phyloP scores from a whole-genome alignment of 495 filamentous ascomycete genomes.

The Penicillium steckii region DNA sequence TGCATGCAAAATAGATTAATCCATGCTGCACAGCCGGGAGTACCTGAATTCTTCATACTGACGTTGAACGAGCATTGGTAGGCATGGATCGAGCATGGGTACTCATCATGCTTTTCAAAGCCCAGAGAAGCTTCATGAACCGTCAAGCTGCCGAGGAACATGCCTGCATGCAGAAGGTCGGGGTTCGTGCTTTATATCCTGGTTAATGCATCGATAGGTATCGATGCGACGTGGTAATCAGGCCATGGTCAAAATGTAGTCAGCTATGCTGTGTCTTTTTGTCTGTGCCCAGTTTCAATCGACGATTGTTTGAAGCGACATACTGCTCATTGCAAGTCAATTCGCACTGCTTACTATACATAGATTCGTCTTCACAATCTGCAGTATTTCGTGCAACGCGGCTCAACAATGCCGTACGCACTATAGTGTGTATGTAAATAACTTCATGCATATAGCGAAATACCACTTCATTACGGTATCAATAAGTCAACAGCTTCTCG shows the following conservation, averaged over 20 bases:
- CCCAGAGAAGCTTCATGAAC: background rate
- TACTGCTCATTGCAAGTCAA: no score
- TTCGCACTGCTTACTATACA: background rate
- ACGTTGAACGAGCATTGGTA: background rate
- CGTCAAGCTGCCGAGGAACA: conserved; percentile 4
- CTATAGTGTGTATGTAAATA: no score
- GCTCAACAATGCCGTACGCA: no score
- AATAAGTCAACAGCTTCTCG: no score
- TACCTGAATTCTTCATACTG: background rate
- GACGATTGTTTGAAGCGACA: background rate
- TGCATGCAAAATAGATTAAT: conserved; percentile 7
- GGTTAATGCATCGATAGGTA: background rate
- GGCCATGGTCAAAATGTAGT: background rate
- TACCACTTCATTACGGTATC: background rate
- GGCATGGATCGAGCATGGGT: background rate
- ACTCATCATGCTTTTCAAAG: background rate
- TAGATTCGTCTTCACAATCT: background rate
- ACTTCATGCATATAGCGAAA: background rate
- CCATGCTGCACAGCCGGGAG: conserved; percentile 5
- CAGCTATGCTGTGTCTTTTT: background rate
- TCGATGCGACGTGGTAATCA: conserved; percentile 8
- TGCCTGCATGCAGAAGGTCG: conserved; percentile 7
- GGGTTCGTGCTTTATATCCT: conserved; percentile 10
- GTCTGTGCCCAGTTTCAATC: background rate
- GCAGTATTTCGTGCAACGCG: background rate